Conservation (phyloP, 345 rosid genomes). For the Luvunga scandens region DNA sequence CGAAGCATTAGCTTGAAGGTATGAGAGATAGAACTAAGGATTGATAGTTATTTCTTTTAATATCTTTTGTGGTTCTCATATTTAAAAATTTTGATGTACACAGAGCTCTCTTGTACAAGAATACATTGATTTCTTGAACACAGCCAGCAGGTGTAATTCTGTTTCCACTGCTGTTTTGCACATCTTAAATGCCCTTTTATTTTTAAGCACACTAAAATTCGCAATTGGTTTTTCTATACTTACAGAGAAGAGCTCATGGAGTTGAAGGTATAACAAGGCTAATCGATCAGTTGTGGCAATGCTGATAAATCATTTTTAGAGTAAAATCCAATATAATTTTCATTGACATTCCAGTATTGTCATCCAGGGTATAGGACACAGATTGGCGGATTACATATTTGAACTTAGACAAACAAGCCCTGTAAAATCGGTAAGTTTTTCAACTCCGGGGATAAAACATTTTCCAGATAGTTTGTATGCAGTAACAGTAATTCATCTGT, state of each 20-base stretch:
- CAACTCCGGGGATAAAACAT: neutral
- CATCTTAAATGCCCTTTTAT: neutral
- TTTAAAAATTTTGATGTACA: slow-evolving; percentile 26
- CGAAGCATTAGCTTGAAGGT: slow-evolving; percentile 66
- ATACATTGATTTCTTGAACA: slow-evolving; percentile 65
- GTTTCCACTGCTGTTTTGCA: neutral
- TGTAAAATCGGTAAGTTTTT: slow-evolving; percentile 48
- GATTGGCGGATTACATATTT: slow-evolving; percentile 67
- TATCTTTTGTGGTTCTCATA: neutral
- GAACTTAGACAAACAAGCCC: slow-evolving; percentile 72
- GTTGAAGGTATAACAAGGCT: slow-evolving; percentile 51
- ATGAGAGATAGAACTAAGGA: neutral
- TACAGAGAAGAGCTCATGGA: slow-evolving; percentile 76
- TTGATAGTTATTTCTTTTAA: neutral
- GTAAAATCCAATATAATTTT: neutral
- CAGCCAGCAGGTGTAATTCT: slow-evolving; percentile 64
- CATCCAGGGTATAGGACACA: slow-evolving; percentile 73
- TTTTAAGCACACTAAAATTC: slow-evolving; percentile 15
- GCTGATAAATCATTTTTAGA: neutral
- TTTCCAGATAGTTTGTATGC: neutral
- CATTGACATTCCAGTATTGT: neutral
- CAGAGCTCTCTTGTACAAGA: slow-evolving; percentile 64
- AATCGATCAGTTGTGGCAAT: neutral
- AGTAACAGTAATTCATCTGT: neutral
- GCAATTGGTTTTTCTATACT: slow-evolving; percentile 11